Conservation (phyloP, 2,329 filamentous ascomycete species). For the Exutisphaerella laricina region DNA sequence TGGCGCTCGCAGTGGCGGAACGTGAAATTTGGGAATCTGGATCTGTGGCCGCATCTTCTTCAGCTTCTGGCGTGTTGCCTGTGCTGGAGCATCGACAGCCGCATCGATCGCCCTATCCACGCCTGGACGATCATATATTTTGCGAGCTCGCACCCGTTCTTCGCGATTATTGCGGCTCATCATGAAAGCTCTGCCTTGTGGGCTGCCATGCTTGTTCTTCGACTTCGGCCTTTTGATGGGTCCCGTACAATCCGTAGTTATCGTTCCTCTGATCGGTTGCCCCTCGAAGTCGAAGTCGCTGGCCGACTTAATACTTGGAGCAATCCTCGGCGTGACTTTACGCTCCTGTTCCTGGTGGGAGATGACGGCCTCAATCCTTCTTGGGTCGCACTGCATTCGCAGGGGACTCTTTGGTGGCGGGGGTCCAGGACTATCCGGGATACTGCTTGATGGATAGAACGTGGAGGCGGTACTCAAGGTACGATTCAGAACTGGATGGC, state of each 20-base stretch:
- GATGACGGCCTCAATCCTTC: conserved; percentile 27
- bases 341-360: conserved; percentile 13
- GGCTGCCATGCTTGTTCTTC: conserved; percentile 16
- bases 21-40: conserved; percentile 25
- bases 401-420: conserved; percentile 33
- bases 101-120: conserved; percentile 25
- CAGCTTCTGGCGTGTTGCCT: conserved; percentile 21
- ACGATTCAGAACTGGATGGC: conserved; percentile 28
- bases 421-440: conserved; percentile 32
- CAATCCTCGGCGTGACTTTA: conserved; percentile 25
- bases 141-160: conserved; percentile 30
- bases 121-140: conserved; percentile 29
- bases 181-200: conserved; percentile 15
- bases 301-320: conserved; percentile 27
- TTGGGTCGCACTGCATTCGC: conserved; percentile 23
- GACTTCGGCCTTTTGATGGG: conserved; percentile 31
- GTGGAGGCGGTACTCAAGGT: conserved; percentile 30
- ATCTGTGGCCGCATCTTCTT: conserved; percentile 30
- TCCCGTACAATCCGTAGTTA: conserved; percentile 32
- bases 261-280: conserved; percentile 25
- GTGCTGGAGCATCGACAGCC: conserved; percentile 22
- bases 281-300: conserved; percentile 25
- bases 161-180: conserved; percentile 28
- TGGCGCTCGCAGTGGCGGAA: conserved; percentile 24
- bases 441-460: conserved; percentile 22